phyloP scores from a whole-genome alignment of 306 rosid genomes.

The Cucurbita moschata region DNA sequence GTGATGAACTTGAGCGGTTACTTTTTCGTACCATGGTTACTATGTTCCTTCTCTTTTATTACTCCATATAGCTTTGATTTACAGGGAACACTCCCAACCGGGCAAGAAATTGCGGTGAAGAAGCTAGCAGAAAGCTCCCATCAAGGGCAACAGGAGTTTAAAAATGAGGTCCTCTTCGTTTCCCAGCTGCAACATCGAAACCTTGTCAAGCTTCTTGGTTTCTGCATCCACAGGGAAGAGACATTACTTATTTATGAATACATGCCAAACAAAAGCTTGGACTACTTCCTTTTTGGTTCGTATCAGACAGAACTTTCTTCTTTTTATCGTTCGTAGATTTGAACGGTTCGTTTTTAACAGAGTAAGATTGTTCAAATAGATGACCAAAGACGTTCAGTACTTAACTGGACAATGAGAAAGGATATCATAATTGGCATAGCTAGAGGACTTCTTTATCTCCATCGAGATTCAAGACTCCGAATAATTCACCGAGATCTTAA shows the following conservation, averaged over 20 bases:
- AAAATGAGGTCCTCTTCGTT: slow-evolving; percentile 17
- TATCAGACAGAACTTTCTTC: background rate
- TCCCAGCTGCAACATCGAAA: slow-evolving; percentile 28
- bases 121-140: slow-evolving; percentile 20
- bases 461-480: slow-evolving; percentile 38
- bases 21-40: too few relatives aligned
- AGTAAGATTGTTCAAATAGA: slow-evolving; percentile 5
- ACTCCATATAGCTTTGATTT: background rate
- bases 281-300: slow-evolving; percentile 22
- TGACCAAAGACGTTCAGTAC: slow-evolving; percentile 18
- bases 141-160: slow-evolving; percentile 25
- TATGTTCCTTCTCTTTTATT: background rate
- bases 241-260: slow-evolving; percentile 24
- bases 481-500: slow-evolving; percentile 68
- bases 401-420: slow-evolving; percentile 25
- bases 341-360: too few relatives aligned
- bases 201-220: slow-evolving; percentile 27
- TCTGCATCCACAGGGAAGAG: slow-evolving; percentile 16
- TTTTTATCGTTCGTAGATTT: background rate
- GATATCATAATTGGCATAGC: slow-evolving; percentile 37
- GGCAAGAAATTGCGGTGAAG: slow-evolving; percentile 23
- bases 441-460: slow-evolving; percentile 44
- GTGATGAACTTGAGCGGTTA: too few relatives aligned
- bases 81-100: slow-evolving; percentile 19
- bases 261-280: slow-evolving; percentile 31